A percentile compares a stretch with the other conserved stretches of the same genome.
Conservation (phyloP, 225 moss, liverwort and hornwort species). For the Pseudoscleropodium purum region DNA sequence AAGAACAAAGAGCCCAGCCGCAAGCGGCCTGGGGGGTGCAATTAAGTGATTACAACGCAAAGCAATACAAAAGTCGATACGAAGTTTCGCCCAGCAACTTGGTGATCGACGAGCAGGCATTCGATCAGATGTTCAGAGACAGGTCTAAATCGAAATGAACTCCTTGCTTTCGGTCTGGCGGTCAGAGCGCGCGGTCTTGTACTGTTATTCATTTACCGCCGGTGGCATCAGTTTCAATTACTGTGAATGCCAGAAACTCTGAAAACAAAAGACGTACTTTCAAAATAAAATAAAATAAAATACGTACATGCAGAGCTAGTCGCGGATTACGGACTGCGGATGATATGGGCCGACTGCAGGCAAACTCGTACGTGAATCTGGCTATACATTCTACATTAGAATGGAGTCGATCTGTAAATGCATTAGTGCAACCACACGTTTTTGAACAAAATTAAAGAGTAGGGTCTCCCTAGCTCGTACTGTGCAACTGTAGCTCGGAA, state of each 20-base stretch:
- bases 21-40: too few species aligned
- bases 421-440: not conserved
- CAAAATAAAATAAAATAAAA: too few species aligned
- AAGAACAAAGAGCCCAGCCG: too few species aligned
- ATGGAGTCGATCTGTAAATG: not conserved
- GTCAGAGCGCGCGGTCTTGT: not conserved
- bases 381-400: not conserved
- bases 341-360: too few species aligned
- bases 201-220: not conserved
- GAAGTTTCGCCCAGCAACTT: not conserved
- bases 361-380: not conserved
- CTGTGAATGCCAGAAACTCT: not conserved
- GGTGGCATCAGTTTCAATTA: not conserved
- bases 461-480: not conserved
- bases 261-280: not conserved
- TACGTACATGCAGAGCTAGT: too few species aligned
- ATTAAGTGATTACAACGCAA: too few species aligned
- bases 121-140: not conserved
- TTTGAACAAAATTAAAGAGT: not conserved
- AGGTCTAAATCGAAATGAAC: not conserved
- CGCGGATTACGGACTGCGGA: not conserved
- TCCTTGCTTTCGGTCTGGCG: not conserved
- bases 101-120: not conserved
- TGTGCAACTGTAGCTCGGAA: not conserved
- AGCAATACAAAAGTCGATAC: too few species aligned